Evolutionary conservation across 192 early-diverging fungal species (phyloP).

Genomic region (Entomortierella chlamydospora): DNA sequence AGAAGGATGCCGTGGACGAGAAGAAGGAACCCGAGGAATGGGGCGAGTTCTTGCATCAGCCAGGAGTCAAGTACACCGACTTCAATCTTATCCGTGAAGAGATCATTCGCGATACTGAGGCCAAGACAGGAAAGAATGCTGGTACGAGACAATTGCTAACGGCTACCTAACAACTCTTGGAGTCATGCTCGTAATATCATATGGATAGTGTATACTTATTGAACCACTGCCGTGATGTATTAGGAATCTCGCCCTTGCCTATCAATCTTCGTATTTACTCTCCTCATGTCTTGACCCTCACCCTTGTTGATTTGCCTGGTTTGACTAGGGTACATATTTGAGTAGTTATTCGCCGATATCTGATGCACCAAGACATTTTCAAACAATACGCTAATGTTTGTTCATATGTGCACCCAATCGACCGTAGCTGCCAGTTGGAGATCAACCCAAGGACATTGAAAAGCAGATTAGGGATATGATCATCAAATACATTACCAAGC

Average conservation of each 20-base stretch:
- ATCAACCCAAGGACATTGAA: slow-evolving; percentile 99
- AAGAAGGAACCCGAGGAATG: slow-evolving; percentile 85
- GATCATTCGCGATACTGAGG: slow-evolving; percentile 93
- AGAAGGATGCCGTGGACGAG: slow-evolving; percentile 46
- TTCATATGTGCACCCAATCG: neutral
- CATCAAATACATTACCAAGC: slow-evolving; percentile 96
- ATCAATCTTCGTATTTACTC: slow-evolving; percentile 99
- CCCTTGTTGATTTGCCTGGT: slow-evolving; percentile 98
- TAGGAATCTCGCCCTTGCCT: slow-evolving; percentile 93
- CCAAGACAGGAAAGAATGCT: slow-evolving; percentile 83
- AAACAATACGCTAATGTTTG: too few relatives aligned
- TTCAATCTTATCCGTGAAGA: slow-evolving; percentile 98
- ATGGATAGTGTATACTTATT: too few relatives aligned
- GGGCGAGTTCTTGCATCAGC: slow-evolving; percentile 99
- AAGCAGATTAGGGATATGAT: slow-evolving; percentile 99
- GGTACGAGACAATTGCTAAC: slow-evolving; percentile 49
- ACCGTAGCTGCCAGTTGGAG: slow-evolving; percentile 90
- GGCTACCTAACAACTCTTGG: too few relatives aligned
- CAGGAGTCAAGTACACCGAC: slow-evolving; percentile 95
- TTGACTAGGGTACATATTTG: slow-evolving; percentile 82
- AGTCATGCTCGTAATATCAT: too few relatives aligned
- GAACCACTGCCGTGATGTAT: too few relatives aligned
- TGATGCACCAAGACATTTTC: neutral
- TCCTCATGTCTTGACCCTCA: slow-evolving; percentile 98
- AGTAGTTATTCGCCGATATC: too few relatives aligned